Evolutionary conservation across 208 protist species (phyloP).

Genomic region (Wallacemonas sp.): DNA sequence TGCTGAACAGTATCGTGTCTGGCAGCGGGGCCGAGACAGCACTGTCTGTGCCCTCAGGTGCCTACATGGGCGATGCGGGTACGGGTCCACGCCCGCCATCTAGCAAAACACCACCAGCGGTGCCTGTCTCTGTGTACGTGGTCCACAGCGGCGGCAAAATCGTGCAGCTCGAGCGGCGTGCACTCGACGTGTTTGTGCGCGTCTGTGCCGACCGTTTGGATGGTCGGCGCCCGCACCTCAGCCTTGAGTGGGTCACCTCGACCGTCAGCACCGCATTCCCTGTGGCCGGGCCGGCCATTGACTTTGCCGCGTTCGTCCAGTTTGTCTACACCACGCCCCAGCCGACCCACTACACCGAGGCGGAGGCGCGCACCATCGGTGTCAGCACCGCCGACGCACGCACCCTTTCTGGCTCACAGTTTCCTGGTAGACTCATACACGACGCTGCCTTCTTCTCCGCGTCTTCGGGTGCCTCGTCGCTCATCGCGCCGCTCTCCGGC

Average conservation of each 20-base stretch:
- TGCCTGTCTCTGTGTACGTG: slow-evolving; percentile 35
- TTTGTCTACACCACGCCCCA: slow-evolving; percentile 32
- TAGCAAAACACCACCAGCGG: background rate
- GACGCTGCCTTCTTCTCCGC: slow-evolving; percentile 32
- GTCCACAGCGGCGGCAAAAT: slow-evolving; percentile 63
- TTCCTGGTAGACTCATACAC: background rate
- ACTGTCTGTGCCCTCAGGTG: too few species aligned
- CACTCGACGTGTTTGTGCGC: slow-evolving; percentile 58
- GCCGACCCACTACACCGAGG: slow-evolving; percentile 25
- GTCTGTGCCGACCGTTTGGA: slow-evolving; percentile 41
- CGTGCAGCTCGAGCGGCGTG: slow-evolving; percentile 46
- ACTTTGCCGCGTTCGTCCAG: slow-evolving; percentile 47
- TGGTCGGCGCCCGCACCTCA: slow-evolving; percentile 51
- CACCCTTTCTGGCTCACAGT: background rate
- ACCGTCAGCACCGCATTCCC: slow-evolving; percentile 51
- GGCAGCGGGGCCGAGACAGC: too few species aligned
- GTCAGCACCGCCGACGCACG: background rate
- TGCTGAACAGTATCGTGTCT: background rate
- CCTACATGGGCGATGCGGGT: too few species aligned
- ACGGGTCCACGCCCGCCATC: too few species aligned
- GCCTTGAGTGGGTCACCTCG: slow-evolving; percentile 53
- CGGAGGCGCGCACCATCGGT: slow-evolving; percentile 29
- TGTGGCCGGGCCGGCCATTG: slow-evolving; percentile 50
- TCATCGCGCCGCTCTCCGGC: background rate
- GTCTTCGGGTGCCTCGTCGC: slow-evolving; percentile 1